Base-by-base conservation (phyloP, 441 rosid genomes). In the Gossypium davidsonii region DNA sequence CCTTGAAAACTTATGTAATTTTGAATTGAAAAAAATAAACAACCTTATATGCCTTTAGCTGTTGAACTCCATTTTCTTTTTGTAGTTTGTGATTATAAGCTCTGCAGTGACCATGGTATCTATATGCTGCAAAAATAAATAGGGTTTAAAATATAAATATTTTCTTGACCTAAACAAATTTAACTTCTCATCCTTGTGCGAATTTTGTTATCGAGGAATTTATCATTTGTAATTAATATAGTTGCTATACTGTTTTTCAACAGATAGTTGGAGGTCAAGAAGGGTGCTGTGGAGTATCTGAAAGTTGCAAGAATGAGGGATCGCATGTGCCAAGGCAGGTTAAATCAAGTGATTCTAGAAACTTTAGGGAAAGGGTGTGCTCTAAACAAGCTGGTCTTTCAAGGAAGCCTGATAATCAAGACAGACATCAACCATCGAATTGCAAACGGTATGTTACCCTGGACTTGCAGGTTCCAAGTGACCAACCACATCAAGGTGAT, bases 321-420 rank as follows among this genome's bases (percentile, higher is more conserved):
- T 71, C 62, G 69, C 73, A 17, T 42, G 52, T 56, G 56, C 74
- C 70, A 52, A 81, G 82, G 75, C 86, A 74, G 67, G 65, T 61
- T 56, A 76, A 73, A 56, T 34, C 79, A 6, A 59, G 78, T 80
- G 79, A 82, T 73, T 79, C 79, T 73, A 86, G 85, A 71, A 80
- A 81, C 55, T 81, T 83, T 53, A 81, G 83, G 73, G 85, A 83
- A 63, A 84, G 95, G 89, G 79, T 78, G 67, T 77, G 85, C 79
- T 83, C 89, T 5, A 88, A 89, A 81, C 84, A 83, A 79, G 74
- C 82, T 25, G 79, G 83, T 76, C 67, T 79, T 31, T 60, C 83
- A 6, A 91, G 86, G 85, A 90, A 86, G 86, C 62, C 77, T 14
- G 70, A 70, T 26, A 76, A 74, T 74, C 82, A 77, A 76, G 90